Evolutionary conservation across 192 early-diverging fungal species (phyloP).

Genomic region (Powellomyces hirtus): DNA sequence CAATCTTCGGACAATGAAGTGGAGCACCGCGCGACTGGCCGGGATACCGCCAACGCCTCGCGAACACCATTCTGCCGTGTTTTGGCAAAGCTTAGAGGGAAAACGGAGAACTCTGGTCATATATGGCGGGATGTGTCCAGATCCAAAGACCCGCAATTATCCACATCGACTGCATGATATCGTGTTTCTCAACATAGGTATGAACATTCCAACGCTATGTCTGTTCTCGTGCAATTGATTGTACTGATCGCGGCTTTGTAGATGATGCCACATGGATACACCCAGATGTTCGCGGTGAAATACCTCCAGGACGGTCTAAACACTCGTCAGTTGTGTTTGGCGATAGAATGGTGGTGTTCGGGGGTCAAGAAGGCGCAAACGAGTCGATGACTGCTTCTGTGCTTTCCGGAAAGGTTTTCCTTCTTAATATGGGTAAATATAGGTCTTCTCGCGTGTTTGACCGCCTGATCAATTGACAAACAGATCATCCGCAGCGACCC

Average conservation of each 20-base stretch:
- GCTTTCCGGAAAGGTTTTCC: too few relatives aligned
- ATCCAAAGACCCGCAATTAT: neutral
- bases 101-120: neutral
- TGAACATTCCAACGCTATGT: too few relatives aligned
- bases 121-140: slow-evolving; percentile 11
- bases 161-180: slow-evolving; percentile 3
- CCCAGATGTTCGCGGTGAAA: neutral
- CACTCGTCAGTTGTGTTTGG: slow-evolving; percentile 11
- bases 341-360: slow-evolving; percentile 21
- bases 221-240: too few relatives aligned
- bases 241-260: too few relatives aligned
- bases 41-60: slow-evolving; percentile 10
- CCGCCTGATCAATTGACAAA: too few relatives aligned
- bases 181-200: slow-evolving; percentile 16
- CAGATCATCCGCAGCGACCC: too few relatives aligned
- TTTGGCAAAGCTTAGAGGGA: neutral
- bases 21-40: neutral
- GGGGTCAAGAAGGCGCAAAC: slow-evolving; percentile 8
- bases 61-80: slow-evolving; percentile 20
- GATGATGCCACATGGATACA: neutral
- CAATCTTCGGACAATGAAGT: slow-evolving; percentile 1
- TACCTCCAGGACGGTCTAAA: slow-evolving; percentile 10
- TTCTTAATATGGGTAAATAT: too few relatives aligned
- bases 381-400: too few relatives aligned
- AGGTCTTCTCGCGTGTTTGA: too few relatives aligned